Conservation (phyloP, 2,329 filamentous ascomycete species). For the Elsinoe australis region DNA sequence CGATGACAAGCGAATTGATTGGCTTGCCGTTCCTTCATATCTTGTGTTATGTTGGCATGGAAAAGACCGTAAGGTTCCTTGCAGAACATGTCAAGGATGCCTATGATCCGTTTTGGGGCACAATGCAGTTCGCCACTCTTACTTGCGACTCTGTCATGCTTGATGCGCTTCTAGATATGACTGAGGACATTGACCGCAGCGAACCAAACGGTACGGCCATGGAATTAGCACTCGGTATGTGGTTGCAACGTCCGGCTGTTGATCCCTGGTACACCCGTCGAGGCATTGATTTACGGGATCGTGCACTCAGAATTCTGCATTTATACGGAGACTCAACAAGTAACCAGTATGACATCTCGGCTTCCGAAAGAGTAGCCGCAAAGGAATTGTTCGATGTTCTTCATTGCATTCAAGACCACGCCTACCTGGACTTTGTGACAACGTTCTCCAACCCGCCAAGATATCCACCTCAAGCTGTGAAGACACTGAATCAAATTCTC, state of each 20-base stretch:
- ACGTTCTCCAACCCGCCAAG: too few relatives aligned
- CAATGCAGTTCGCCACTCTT: background rate
- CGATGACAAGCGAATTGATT: background rate
- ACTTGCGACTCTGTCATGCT: background rate
- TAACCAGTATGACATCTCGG: too few relatives aligned
- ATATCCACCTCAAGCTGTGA: too few relatives aligned
- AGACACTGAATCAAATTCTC: too few relatives aligned
- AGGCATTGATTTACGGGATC: background rate
- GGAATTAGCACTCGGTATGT: constrained; percentile 5
- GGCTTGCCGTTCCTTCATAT: background rate
- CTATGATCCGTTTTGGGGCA: background rate
- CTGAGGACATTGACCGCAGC: too few relatives aligned
- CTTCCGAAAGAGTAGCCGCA: too few relatives aligned
- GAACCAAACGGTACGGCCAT: background rate
- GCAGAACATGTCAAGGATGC: background rate
- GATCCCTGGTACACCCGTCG: background rate
- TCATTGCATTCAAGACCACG: too few relatives aligned
- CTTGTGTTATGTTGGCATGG: background rate
- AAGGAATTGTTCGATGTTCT: too few relatives aligned
- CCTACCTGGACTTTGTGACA: too few relatives aligned
- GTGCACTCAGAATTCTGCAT: background rate
- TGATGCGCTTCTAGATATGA: background rate
- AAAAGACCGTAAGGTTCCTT: background rate
- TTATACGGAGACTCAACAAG: background rate
- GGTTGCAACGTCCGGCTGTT: background rate